Evolutionary conservation across 1,139 yeast genomes (phyloP), one percentile per base, ranked within the genome.

Genomic region (Spathaspora sp.): DNA sequence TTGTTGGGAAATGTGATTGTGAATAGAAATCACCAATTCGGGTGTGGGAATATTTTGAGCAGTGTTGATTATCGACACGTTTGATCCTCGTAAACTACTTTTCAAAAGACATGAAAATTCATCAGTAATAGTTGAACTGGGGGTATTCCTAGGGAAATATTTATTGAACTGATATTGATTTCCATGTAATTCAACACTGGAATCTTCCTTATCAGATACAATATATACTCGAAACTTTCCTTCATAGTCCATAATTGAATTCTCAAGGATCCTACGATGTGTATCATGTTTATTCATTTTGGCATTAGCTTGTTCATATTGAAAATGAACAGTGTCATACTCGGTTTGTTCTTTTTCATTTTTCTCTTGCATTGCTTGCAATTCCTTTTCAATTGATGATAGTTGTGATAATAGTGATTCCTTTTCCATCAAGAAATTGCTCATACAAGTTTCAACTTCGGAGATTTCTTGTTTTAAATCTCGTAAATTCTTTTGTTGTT

Each of bases 211-310:
- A 23, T 47, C 43, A 11, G 15, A 26, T 16, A 60, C 58, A 0
- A 64, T 51, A 49, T 70, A 72, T 0, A 70, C 70, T 38, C 80
- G 55, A 11, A 63, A 45, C 42, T 64, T 68, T 0, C 74, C 74
- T 44, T 69, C 65, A 42, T 72, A 59, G 40, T 79, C 76, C 66
- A 79, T 74, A 7, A 82, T 81, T 2, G 81, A 70, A 53, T 80
- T 77, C 55, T 81, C 82, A 36, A 81, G 61, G 7, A 70, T 67
- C 48, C 77, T 64, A 51, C 77, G 51, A 46, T 67, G 68, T 3
- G 46, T 44, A 9, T 61, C 59, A 46, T 68, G 66, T 15, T 59
- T 56, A 2, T 51, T 45, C 10, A 58, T 44, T 43, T 67, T 65
- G 2, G 40, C 34, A 9, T 48, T 42, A 1, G 61, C 52, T 34